phyloP scores from a whole-genome alignment of 2,329 filamentous ascomycete genomes.

The Sporothrix inflata region DNA sequence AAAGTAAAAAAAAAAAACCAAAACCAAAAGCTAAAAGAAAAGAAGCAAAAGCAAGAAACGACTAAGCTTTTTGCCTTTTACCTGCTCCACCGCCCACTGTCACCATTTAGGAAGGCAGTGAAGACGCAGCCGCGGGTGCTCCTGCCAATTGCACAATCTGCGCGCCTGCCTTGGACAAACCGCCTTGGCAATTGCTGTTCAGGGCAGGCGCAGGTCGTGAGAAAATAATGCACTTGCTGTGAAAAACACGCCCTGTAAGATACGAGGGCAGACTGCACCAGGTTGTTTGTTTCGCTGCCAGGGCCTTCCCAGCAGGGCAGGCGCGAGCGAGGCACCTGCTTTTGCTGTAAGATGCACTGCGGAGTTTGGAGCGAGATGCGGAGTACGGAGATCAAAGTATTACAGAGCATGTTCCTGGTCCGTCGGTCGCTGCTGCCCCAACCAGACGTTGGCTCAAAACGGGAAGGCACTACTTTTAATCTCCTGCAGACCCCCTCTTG shows the following conservation, averaged over 20 bases:
- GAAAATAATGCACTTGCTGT: background rate
- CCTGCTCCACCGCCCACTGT: background rate
- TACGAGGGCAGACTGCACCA: background rate
- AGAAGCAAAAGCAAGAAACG: conserved; percentile 14
- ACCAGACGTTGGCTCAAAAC: conserved; percentile 12
- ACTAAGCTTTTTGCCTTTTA: conserved; percentile 1
- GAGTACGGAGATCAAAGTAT: background rate
- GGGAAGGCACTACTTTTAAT: conserved; percentile 27
- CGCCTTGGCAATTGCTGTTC: background rate
- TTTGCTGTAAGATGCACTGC: background rate
- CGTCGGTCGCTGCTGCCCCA: conserved; percentile 10
- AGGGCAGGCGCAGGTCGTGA: background rate
- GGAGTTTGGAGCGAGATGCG: background rate
- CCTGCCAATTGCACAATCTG: background rate
- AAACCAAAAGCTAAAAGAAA: background rate
- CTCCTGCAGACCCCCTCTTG: conserved; percentile 24
- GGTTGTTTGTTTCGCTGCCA: background rate
- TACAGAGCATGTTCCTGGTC: background rate
- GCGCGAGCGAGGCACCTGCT: background rate
- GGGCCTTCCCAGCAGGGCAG: background rate
- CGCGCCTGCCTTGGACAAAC: background rate
- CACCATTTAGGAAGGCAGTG: conserved; percentile 19
- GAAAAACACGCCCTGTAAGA: background rate
- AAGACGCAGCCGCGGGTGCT: background rate
- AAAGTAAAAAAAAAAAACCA: background rate